Conservation (phyloP, 805 yeast species). For the Blastobotrys peoriensis region DNA sequence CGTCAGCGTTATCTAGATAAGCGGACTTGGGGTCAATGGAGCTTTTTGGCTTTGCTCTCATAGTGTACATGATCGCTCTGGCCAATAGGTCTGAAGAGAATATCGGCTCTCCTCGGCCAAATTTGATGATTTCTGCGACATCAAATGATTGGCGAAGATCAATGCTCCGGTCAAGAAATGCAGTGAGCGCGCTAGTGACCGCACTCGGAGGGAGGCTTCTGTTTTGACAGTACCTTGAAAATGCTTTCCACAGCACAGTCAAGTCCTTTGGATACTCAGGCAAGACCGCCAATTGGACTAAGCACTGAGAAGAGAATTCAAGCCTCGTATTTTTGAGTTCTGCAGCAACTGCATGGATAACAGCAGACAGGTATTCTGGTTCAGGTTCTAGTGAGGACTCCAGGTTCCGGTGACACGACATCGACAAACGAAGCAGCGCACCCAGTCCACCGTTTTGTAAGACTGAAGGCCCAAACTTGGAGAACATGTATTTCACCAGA, state of each 20-base stretch:
- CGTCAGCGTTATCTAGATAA: slow-evolving; percentile 7
- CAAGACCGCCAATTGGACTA: background rate
- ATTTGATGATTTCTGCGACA: slow-evolving; percentile 12
- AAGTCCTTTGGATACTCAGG: background rate
- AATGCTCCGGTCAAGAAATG: slow-evolving; percentile 9
- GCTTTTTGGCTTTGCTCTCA: slow-evolving; percentile 21
- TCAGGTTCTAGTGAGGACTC: too few relatives aligned
- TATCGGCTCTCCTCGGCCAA: slow-evolving; percentile 7
- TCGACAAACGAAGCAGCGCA: too few relatives aligned
- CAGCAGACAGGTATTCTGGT: background rate
- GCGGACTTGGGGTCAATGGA: slow-evolving; percentile 4
- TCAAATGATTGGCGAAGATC: slow-evolving; percentile 7
- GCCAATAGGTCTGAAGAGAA: slow-evolving; percentile 12
- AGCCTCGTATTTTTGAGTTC: background rate
- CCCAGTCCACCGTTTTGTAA: too few relatives aligned
- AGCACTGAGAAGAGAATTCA: background rate
- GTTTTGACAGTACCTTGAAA: slow-evolving; percentile 1
- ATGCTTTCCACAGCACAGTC: background rate
- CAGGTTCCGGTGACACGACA: too few relatives aligned
- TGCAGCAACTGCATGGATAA: background rate
- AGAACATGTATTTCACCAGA: background rate
- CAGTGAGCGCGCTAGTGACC: background rate
- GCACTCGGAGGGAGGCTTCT: background rate
- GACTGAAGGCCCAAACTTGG: too few relatives aligned
- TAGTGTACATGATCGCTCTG: slow-evolving; percentile 22